Evolutionary conservation across 2,329 filamentous ascomycete species (phyloP), one percentile per base, ranked within the genome.

Genomic region (Ambrosiella cleistominuta): DNA sequence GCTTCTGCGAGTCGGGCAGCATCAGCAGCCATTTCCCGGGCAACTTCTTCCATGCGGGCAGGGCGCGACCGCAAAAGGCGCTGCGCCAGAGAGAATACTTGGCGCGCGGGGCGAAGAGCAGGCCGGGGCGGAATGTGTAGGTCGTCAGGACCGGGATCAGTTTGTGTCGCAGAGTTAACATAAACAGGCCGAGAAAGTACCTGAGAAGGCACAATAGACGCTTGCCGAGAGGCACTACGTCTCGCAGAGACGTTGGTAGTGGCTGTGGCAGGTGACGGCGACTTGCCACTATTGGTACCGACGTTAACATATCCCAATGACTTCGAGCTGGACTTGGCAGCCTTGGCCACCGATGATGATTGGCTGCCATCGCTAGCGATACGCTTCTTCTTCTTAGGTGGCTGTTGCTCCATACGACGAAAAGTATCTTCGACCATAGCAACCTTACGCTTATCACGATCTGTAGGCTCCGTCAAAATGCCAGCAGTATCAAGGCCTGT

Each of bases 391-490:
- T 75, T 74, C 0, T 73, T 71, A 1, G 77, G 71, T 42, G 70
- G 77, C 60, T 75, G 76, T 65, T 77, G 77, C 63, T 80, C 80
- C 75, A 81, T 80, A 19, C 75, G 79, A 58, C 79, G 74, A 66
- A 85, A 79, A 1, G 78, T 73, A 60, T 82, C 79, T 63, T 85
- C 81, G 0, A 82, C 74, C 75, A 81, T 81, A 17, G 79, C 77
- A 9, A 84, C 75, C 63, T 85, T 85, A 40, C 81, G 72, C 68
- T 85, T 84, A 61, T 85, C 81, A 37, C 81, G 75, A 62, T 84
- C 80, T 0, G 81, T 83, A 6, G 77, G 78, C 62, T 82, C 80
- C 0, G 79, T 83, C 59, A 82, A 68, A 63, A 82, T 81, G 3
- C 77, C 77, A 1, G 78, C 67, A 8, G 78, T 78, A 56, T 83